Evolutionary conservation across 83 land plant genomes (phyloP).

Genomic region (Larix sibirica): DNA sequence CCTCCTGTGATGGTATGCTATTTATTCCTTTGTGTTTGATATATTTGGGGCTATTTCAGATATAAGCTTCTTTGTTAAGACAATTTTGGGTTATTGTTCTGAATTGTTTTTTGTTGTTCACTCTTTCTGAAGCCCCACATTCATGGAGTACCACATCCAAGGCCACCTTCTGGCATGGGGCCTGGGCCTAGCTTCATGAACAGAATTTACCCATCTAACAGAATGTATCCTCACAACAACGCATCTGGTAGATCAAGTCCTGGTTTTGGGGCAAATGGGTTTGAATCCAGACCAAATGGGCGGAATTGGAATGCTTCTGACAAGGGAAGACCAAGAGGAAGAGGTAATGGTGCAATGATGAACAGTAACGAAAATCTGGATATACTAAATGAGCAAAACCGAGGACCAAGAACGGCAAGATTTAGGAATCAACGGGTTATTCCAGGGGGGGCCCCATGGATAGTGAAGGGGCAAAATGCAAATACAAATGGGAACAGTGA

Average conservation of each 20-base stretch:
- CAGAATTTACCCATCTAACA: conserved; percentile 40
- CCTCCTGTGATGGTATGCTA: conserved; percentile 41
- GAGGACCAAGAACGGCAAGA: conserved; percentile 63
- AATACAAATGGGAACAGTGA: conserved; percentile 23
- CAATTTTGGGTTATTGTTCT: neutral
- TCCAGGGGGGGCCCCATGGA: conserved; percentile 20
- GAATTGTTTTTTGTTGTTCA: neutral
- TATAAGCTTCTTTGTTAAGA: neutral
- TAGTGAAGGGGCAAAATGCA: conserved; percentile 40
- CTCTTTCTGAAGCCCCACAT: neutral
- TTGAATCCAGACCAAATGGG: conserved; percentile 42
- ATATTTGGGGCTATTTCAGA: neutral
- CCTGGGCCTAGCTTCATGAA: conserved; percentile 40
- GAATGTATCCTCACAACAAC: conserved; percentile 42
- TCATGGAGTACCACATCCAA: neutral
- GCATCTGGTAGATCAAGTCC: conserved; percentile 25
- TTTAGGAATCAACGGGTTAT: conserved; percentile 34
- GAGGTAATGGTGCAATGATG: conserved; percentile 31
- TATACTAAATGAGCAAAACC: conserved; percentile 60
- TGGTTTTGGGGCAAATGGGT: conserved; percentile 36
- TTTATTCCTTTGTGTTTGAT: neutral
- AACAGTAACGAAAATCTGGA: conserved; percentile 49
- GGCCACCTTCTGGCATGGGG: conserved; percentile 51
- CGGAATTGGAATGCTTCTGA: conserved; percentile 36
- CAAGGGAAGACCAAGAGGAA: conserved; percentile 38